Evolutionary conservation across 192 early-diverging fungal species (phyloP), one percentile per base, ranked within the genome.

Genomic region (Paraglomus occultum): DNA sequence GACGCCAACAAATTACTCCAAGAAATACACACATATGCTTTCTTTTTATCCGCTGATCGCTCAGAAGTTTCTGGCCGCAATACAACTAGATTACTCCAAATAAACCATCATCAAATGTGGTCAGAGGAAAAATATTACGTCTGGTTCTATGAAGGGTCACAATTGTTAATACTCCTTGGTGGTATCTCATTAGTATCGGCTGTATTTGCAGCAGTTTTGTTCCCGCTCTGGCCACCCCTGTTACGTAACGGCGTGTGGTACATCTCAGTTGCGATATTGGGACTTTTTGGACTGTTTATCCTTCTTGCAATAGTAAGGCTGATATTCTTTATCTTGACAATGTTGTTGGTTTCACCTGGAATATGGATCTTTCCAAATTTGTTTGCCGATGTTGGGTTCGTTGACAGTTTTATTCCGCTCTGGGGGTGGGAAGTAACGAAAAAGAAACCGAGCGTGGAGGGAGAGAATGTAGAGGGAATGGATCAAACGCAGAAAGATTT

Each of bases 331-430:
- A 68, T 95, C 54, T 83, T 90, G 6, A 85, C 92, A 49, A 81
- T 90, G 64, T 74, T 86, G 5, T 77, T 84, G 17, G 81, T 86
- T 17, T 89, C 92, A 48, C 88, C 88, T 63, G 94, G 95, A 20
- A 85, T 96, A 67, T 97, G 95, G 97, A 78, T 99, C 12, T 99
- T 95, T 83, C 97, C 97, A 51, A 96, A 97, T 64, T 77, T 99
- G 72, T 99, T 99, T 84, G 97, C 89, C 46, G 97, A 99, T 74
- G 90, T 92, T 52, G 94, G 95, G 18, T 84, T 97, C 67, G 80
- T 97, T 51, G 97, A 99, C 67, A 91, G 89, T 65, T 99, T 99
- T 72, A 87, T 90, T 65, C 97, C 97, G 15, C 73, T 93, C 20
- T 95, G 92, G 85, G 94, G 82, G 59, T 97, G 90, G 89, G 87